Percentiles rank a stretch among this genome's conserved stretches.
These are phyloP conservation scores for Verbena officinalis DNA, from an alignment of 257 asterid species.

Conservation along the genomic window DNA sequence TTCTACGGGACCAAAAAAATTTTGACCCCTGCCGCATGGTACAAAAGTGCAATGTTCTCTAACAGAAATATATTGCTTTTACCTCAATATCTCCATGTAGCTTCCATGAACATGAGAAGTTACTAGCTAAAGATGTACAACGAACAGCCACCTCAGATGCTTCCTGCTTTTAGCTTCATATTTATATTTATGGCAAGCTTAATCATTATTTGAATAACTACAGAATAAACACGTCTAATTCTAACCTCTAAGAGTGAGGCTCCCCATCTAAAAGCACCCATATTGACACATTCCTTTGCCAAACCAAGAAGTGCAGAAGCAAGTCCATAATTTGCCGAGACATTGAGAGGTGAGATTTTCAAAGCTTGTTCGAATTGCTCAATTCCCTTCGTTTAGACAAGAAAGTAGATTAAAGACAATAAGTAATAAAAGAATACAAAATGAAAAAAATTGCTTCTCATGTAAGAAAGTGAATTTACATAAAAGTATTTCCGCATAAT, in stretches of 20 bases:
- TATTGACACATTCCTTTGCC: constrained; percentile 75
- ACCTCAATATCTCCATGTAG: constrained; percentile 98
- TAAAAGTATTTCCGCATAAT: too few species aligned
- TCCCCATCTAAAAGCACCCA: constrained; percentile 93
- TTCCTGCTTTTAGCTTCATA: constrained; percentile 59
- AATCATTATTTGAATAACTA: constrained; percentile 24
- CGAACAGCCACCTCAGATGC: constrained; percentile 69
- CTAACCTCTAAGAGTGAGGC: constrained; percentile 90
- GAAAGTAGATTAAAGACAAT: constrained; percentile 13
- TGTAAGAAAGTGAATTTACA: too few species aligned
- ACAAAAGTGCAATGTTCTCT: too few species aligned
- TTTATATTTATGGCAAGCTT: constrained; percentile 25
- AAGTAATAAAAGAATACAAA: background rate
- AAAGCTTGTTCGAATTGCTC: constrained; percentile 83
- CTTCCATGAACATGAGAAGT: constrained; percentile 87
- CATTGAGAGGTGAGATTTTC: constrained; percentile 66
- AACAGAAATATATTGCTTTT: constrained; percentile 17
- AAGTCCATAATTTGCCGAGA: constrained; percentile 85
- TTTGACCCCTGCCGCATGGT: too few species aligned
- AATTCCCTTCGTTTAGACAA: constrained; percentile 54
- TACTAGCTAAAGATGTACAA: constrained; percentile 64
- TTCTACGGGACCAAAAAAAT: too few species aligned
- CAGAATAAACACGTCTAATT: constrained; percentile 24
- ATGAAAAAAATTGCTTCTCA: background rate
- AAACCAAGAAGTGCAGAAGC: constrained; percentile 85